A percentile compares a stretch with the other conserved stretches of the same genome.
Conservation (phyloP, 805 yeast species). For the Saturnispora galanensis region DNA sequence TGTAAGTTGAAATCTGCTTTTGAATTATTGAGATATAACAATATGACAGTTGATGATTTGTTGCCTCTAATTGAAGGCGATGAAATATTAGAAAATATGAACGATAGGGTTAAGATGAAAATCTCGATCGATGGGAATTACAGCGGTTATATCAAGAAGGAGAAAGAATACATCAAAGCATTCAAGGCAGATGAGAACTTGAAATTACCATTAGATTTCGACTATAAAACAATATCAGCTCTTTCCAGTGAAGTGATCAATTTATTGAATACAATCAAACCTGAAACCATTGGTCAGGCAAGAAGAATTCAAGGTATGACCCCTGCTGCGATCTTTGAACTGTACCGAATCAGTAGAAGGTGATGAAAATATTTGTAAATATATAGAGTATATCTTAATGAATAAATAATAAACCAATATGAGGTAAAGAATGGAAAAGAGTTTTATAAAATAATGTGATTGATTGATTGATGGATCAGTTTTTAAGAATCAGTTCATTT, state of each 20-base stretch:
- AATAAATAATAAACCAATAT: not conserved
- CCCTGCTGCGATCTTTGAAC: constrained; percentile 81
- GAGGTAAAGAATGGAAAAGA: not conserved
- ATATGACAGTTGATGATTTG: constrained; percentile 23
- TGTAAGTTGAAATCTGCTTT: constrained; percentile 53
- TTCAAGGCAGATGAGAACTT: constrained; percentile 77
- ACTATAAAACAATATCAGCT: constrained; percentile 49
- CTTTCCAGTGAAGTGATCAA: constrained; percentile 70
- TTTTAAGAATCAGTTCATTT: constrained; percentile 14
- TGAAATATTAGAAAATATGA: constrained; percentile 19
- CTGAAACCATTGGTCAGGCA: constrained; percentile 91
- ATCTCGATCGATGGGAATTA: constrained; percentile 75
- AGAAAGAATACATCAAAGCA: constrained; percentile 59
- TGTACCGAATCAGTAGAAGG: constrained; percentile 44
- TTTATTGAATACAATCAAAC: constrained; percentile 64
- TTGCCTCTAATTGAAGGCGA: constrained; percentile 29
- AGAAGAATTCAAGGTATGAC: constrained; percentile 91
- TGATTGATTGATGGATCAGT: not conserved
- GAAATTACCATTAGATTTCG: constrained; percentile 56
- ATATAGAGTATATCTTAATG: constrained; percentile 8
- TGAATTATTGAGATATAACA: constrained; percentile 56
- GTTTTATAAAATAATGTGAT: not conserved
- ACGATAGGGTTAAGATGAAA: constrained; percentile 44
- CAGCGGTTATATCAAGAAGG: constrained; percentile 69
- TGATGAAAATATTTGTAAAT: not conserved